phyloP scores from a whole-genome alignment of 371 early-diverging fungal species.

The Mortierella sp. region DNA sequence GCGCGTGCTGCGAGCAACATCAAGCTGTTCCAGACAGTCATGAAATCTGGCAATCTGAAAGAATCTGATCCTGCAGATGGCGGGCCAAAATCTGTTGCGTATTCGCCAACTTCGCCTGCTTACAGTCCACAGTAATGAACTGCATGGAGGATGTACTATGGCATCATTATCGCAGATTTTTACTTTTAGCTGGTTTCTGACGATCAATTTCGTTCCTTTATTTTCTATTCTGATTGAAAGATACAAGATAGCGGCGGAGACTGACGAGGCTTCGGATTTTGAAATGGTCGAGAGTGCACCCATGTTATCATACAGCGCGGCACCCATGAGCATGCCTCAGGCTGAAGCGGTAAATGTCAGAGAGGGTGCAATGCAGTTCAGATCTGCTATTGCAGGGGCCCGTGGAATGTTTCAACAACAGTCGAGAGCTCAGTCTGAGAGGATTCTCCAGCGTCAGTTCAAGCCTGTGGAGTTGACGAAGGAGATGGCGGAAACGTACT shows the following conservation, averaged over 20 bases:
- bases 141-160: too few species aligned
- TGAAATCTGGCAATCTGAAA: constrained; percentile 39
- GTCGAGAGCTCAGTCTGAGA: background rate
- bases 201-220: too few species aligned
- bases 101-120: constrained; percentile 9
- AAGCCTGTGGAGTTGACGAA: constrained; percentile 52
- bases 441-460: constrained; percentile 15
- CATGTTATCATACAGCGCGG: too few species aligned
- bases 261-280: constrained; percentile 21
- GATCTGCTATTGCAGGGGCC: too few species aligned
- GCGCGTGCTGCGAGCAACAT: constrained; percentile 19
- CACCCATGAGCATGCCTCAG: too few species aligned
- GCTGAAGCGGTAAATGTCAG: too few species aligned
- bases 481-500: constrained; percentile 46
- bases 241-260: background rate
- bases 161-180: too few species aligned
- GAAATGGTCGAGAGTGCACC: constrained; percentile 1
- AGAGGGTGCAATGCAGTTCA: too few species aligned
- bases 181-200: too few species aligned
- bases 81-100: constrained; percentile 1
- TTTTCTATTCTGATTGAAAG: too few species aligned
- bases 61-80: background rate
- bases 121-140: background rate
- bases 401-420: too few species aligned
- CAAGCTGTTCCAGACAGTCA: constrained; percentile 40